phyloP scores from a whole-genome alignment of 2,329 filamentous ascomycete species.

The Cladosporium sphaerospermum region DNA sequence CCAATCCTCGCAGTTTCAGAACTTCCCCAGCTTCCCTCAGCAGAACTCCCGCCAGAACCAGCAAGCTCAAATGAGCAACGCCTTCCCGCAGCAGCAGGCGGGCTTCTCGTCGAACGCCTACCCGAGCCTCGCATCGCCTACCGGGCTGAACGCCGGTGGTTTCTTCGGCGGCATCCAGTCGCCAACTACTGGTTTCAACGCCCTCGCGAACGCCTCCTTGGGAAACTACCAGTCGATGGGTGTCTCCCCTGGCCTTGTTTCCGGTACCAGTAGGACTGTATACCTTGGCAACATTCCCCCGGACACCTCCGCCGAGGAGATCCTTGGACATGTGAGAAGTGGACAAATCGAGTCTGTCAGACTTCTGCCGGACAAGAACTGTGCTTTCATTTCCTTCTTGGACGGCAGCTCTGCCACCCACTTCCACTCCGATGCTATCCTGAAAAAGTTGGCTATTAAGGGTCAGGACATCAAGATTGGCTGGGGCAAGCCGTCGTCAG shows the following conservation, averaged over 20 bases:
- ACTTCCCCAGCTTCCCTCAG: slow-evolving; percentile 69
- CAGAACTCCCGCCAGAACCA: slow-evolving; percentile 43
- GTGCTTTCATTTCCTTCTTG: slow-evolving; percentile 97
- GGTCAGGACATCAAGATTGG: slow-evolving; percentile 99
- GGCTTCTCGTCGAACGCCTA: slow-evolving; percentile 74
- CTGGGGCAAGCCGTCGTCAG: slow-evolving; percentile 97
- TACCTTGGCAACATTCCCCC: slow-evolving; percentile 98
- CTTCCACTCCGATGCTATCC: slow-evolving; percentile 98
- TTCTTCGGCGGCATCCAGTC: slow-evolving; percentile 79
- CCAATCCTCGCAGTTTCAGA: slow-evolving; percentile 85
- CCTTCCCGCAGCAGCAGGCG: slow-evolving; percentile 59
- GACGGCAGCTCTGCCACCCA: slow-evolving; percentile 96
- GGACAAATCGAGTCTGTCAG: slow-evolving; percentile 99
- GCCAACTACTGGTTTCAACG: slow-evolving; percentile 68
- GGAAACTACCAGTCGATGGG: slow-evolving; percentile 51
- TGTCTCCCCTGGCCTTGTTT: slow-evolving; percentile 72
- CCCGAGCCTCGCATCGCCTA: slow-evolving; percentile 78
- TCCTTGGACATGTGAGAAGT: slow-evolving; percentile 89
- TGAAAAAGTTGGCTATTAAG: slow-evolving; percentile 98
- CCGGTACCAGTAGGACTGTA: slow-evolving; percentile 89
- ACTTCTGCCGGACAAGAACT: slow-evolving; percentile 97
- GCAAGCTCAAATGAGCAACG: slow-evolving; percentile 64
- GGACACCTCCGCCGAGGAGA: slow-evolving; percentile 94
- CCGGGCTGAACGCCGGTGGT: slow-evolving; percentile 72
- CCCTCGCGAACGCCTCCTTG: slow-evolving; percentile 44